Conservation (phyloP, 176 grass and related monocot species). For the Juncus inflexus region DNA sequence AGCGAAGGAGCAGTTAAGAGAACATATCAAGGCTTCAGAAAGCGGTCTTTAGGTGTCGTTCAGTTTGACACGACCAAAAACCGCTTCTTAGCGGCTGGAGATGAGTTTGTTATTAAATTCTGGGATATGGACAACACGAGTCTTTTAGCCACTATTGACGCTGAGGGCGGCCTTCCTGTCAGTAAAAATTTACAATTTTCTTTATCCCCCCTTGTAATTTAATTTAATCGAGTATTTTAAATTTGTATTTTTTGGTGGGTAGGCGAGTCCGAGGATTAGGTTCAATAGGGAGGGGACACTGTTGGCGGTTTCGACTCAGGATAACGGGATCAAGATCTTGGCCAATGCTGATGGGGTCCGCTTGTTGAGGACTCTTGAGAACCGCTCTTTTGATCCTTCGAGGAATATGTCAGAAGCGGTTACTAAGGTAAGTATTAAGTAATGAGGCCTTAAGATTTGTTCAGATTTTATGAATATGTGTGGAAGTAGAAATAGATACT, state of each 20-base stretch:
- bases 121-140: slow-evolving; percentile 91
- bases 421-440: slow-evolving; percentile 54
- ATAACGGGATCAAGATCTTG: slow-evolving; percentile 84
- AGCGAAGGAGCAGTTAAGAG: slow-evolving; percentile 85
- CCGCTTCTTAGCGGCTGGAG: slow-evolving; percentile 79
- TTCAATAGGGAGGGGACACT: slow-evolving; percentile 83
- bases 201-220: neutral
- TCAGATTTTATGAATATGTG: neutral
- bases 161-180: slow-evolving; percentile 77
- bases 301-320: slow-evolving; percentile 73
- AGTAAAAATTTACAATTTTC: slow-evolving; percentile 5
- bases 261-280: slow-evolving; percentile 75
- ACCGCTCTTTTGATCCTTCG: slow-evolving; percentile 77
- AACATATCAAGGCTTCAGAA: slow-evolving; percentile 84
- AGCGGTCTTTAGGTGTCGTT: slow-evolving; percentile 73
- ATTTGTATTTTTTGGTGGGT: slow-evolving; percentile 12
- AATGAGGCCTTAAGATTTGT: slow-evolving; percentile 1
- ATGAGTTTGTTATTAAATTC: slow-evolving; percentile 88
- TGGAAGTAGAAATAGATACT: neutral
- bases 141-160: slow-evolving; percentile 82
- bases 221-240: neutral
- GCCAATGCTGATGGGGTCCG: slow-evolving; percentile 73
- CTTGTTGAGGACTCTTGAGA: slow-evolving; percentile 61
- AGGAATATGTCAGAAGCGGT: slow-evolving; percentile 57
- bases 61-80: slow-evolving; percentile 89